Evolutionary conservation across 1,139 yeast genomes (phyloP).

Genomic region (Suhomyces choctaworum): DNA sequence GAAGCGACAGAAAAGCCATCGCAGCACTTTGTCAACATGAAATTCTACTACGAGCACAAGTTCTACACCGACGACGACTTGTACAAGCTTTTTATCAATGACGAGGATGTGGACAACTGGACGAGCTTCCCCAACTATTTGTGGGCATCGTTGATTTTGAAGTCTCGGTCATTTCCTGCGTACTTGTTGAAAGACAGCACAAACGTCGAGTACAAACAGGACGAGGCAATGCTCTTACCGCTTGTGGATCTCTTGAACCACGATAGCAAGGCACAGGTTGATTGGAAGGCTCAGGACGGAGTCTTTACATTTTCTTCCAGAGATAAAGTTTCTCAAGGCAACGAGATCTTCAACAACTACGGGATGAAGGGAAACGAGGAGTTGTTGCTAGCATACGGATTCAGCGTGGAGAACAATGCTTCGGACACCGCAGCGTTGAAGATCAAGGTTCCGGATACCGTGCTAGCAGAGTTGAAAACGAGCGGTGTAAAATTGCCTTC

Average conservation of each 20-base stretch:
- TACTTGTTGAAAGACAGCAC: slow-evolving; percentile 37
- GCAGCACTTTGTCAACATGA: slow-evolving; percentile 43
- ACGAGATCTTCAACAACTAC: slow-evolving; percentile 72
- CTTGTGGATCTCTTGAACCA: slow-evolving; percentile 79
- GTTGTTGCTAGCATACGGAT: slow-evolving; percentile 65
- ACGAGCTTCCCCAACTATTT: slow-evolving; percentile 63
- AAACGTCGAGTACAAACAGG: slow-evolving; percentile 24
- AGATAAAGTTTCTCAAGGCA: slow-evolving; percentile 29
- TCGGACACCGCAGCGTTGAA: slow-evolving; percentile 64
- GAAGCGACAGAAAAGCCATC: slow-evolving; percentile 33
- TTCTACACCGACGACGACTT: slow-evolving; percentile 44
- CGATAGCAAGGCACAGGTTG: slow-evolving; percentile 57
- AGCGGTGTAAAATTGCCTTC: slow-evolving; percentile 50
- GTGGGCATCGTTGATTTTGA: slow-evolving; percentile 73
- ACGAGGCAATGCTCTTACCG: slow-evolving; percentile 73
- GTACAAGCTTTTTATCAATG: slow-evolving; percentile 25
- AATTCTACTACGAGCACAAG: slow-evolving; percentile 49
- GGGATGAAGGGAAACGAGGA: slow-evolving; percentile 89
- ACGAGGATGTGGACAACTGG: slow-evolving; percentile 46
- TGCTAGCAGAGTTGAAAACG: slow-evolving; percentile 33
- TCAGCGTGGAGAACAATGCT: slow-evolving; percentile 58
- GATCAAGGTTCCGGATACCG: slow-evolving; percentile 46
- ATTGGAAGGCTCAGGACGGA: slow-evolving; percentile 50
- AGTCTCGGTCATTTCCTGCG: slow-evolving; percentile 79
- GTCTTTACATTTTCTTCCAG: slow-evolving; percentile 33